Evolutionary conservation across 1,284 basidiomycete genomes (phyloP).

Genomic region (Lentinula novae-zelandiae): DNA sequence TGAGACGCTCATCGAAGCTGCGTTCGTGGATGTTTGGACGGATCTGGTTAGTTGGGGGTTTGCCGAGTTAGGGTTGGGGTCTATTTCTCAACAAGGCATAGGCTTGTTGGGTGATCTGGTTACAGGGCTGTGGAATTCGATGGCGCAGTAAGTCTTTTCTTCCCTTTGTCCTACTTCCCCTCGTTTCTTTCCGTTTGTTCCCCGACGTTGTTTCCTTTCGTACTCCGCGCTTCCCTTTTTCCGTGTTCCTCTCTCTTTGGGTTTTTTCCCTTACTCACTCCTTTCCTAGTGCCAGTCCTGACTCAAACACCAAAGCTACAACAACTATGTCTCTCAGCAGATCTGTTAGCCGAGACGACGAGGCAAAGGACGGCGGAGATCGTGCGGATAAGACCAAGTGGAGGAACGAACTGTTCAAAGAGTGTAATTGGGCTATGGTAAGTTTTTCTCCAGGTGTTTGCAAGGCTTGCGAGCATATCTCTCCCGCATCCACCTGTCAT

Average conservation of each 20-base stretch:
- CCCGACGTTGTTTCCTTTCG: not conserved
- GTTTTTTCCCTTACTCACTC: not conserved
- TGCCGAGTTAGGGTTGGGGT: conserved; percentile 53
- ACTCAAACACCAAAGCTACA: not conserved
- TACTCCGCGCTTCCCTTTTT: not conserved
- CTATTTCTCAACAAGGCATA: conserved; percentile 21
- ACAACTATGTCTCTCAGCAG: not conserved
- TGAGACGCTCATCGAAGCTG: conserved; percentile 79
- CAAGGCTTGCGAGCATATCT: not conserved
- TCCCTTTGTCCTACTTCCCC: not conserved
- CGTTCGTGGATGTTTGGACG: conserved; percentile 84
- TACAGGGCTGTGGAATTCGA: not conserved
- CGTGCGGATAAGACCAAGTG: not conserved
- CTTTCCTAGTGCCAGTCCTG: not conserved
- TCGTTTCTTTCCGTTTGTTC: not conserved
- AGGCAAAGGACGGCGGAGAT: not conserved
- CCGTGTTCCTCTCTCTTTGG: not conserved
- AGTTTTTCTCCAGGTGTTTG: conserved; percentile 25
- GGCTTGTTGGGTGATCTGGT: not conserved
- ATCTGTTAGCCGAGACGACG: not conserved
- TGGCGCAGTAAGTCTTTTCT: not conserved
- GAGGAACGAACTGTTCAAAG: conserved; percentile 33
- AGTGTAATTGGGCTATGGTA: conserved; percentile 88
- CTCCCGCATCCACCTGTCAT: not conserved
- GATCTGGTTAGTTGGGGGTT: conserved; percentile 80